Percentiles rank a stretch among this genome's conserved stretches.
Conservation (phyloP, 805 yeast species). For the Candida dendrica region DNA sequence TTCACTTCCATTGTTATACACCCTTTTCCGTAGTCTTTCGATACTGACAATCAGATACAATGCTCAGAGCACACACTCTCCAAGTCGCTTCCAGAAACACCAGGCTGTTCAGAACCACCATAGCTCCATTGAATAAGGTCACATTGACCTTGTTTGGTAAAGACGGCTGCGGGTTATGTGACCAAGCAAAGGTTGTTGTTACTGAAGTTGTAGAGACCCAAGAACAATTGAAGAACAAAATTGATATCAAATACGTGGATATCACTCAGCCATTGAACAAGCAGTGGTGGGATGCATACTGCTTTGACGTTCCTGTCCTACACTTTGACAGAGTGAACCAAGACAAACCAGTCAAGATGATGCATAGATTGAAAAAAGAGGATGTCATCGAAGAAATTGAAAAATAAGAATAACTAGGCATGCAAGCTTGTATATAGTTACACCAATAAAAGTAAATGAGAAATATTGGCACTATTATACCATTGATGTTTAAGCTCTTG, state of each 20-base stretch:
- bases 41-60: too few relatives aligned
- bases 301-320: conserved; percentile 75
- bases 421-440: neutral
- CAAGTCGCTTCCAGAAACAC: neutral
- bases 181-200: conserved; percentile 51
- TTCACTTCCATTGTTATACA: too few relatives aligned
- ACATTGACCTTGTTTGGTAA: conserved; percentile 59
- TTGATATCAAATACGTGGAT: conserved; percentile 40
- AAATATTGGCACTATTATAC: too few relatives aligned
- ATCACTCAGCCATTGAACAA: conserved; percentile 53
- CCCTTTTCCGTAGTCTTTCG: too few relatives aligned
- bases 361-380: conserved; percentile 57
- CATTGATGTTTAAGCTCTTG: conserved; percentile 4
- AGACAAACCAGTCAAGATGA: conserved; percentile 46
- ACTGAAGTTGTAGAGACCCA: conserved; percentile 30
- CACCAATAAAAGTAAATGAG: too few relatives aligned
- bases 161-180: conserved; percentile 61
- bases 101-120: conserved; percentile 3
- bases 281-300: conserved; percentile 63
- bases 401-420: conserved; percentile 2
- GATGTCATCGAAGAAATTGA: conserved; percentile 47
- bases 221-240: conserved; percentile 18
- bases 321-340: conserved; percentile 50
- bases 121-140: conserved; percentile 7
- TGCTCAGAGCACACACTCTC: neutral